Evolutionary conservation across 192 early-diverging fungal genomes (phyloP), one percentile per base, ranked within the genome.

Genomic region (Chytriomyces hyalinus): DNA sequence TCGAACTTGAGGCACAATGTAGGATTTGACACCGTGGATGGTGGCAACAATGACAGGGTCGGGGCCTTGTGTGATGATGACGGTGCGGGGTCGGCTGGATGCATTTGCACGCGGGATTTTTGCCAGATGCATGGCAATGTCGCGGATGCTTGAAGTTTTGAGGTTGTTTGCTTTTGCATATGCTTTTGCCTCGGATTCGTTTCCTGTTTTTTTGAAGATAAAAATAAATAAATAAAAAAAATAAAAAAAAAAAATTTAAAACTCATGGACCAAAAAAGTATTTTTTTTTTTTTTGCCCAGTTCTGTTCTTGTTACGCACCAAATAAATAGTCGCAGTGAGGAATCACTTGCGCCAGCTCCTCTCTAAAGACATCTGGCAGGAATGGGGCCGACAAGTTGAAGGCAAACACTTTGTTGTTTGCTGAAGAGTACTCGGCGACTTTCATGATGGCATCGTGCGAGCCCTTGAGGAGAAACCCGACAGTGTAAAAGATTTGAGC

Each of bases 311-410:
- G 24, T 26, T 36, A 63, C 36, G 36, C 1, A 36, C 94, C 93
- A 84, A 95, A 94, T 78, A 96, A 82, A 65, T 92, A 82, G 80
- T 95, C 91, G 70, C 91, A 87, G 81, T 95, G 93, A 44, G 91
- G 90, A 75, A 92, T 65, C n/a, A 90, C 86, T 77, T 87, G 81
- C 66, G 90, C 87, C 26, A 95, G 75, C 63, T 80, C 80, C 47
- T 88, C 84, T 84, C 87, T 92, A 86, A 93, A 95, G 87, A 93
- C 92, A 78, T 92, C 87, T 46, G 92, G 85, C 49, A 95, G 85
- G 81, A 94, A 96, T 46, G 94, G 93, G 36, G 94, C 94, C 77
- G 92, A 93, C 61, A 96, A 79, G 87, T 96, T 96, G 86, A 93
- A 88, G 65, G 88, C 87, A 80, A 95, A 93, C 13, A 81, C 79